Evolutionary conservation across 2,329 filamentous ascomycete species (phyloP).

Genomic region (Diaporthe humulicola): DNA sequence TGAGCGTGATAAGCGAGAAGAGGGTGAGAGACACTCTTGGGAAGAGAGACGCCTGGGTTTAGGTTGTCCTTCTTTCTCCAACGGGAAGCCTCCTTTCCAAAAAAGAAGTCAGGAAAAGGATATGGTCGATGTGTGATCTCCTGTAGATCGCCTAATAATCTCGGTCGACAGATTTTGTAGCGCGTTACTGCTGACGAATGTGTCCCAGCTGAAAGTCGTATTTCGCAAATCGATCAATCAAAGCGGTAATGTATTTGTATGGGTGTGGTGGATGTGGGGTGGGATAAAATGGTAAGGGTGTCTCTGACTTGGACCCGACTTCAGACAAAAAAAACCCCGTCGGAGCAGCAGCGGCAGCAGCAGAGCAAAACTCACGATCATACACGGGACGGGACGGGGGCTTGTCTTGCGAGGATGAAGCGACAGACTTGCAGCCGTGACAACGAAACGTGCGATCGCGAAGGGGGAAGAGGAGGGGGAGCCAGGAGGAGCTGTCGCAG

Average conservation of each 20-base stretch:
- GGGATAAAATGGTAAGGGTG: constrained; percentile 40
- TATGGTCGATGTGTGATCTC: constrained; percentile 10
- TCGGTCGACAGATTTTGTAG: constrained; percentile 28
- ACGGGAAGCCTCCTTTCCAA: constrained; percentile 1
- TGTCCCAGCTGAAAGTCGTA: constrained; percentile 34
- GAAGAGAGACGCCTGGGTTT: neutral
- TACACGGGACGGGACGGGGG: too few species aligned
- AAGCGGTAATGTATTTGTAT: constrained; percentile 18
- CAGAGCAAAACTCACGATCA: neutral
- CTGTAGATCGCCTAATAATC: constrained; percentile 34
- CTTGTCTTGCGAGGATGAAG: constrained; percentile 17
- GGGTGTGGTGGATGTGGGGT: constrained; percentile 29
- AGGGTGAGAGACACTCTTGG: too few species aligned
- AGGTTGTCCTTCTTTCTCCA: neutral
- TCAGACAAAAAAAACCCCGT: constrained; percentile 8
- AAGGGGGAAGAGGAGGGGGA: constrained; percentile 18
- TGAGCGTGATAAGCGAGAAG: neutral
- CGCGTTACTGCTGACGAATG: constrained; percentile 28
- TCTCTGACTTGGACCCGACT: constrained; percentile 2
- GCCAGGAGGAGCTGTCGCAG: constrained; percentile 11
- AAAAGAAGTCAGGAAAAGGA: neutral
- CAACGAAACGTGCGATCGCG: constrained; percentile 21
- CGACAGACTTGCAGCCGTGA: constrained; percentile 28
- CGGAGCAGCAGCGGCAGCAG: neutral
- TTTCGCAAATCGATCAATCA: constrained; percentile 33